phyloP scores from a whole-genome alignment of 2,329 filamentous ascomycete genomes.

The Tolypocladium pustulatum region DNA sequence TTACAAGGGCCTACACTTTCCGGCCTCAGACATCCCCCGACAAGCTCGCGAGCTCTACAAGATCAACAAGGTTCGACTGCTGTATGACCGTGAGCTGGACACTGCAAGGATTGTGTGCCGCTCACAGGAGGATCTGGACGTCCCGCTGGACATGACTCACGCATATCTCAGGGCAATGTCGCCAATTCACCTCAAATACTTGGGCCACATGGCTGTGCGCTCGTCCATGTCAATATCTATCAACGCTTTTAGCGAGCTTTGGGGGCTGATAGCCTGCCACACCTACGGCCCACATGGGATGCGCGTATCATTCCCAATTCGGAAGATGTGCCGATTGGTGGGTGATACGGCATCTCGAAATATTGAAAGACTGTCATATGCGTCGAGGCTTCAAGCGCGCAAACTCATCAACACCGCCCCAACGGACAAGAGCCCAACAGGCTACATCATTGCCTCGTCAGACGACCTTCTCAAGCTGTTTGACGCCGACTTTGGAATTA shows the following conservation, averaged over 20 bases:
- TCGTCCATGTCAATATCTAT: conserved; percentile 93
- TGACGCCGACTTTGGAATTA: conserved; percentile 74
- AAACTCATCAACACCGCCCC: conserved; percentile 83
- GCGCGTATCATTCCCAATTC: conserved; percentile 84
- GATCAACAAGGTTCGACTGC: conserved; percentile 76
- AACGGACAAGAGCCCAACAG: conserved; percentile 70
- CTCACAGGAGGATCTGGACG: conserved; percentile 60
- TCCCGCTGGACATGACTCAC: conserved; percentile 72
- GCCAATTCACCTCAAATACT: conserved; percentile 79
- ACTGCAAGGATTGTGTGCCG: conserved; percentile 77
- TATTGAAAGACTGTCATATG: conserved; percentile 79
- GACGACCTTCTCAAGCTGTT: conserved; percentile 78
- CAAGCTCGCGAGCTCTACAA: conserved; percentile 86
- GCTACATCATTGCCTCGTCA: conserved; percentile 83
- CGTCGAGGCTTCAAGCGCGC: conserved; percentile 71
- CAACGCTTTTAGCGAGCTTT: conserved; percentile 74
- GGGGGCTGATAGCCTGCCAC: conserved; percentile 83
- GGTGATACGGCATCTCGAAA: conserved; percentile 80
- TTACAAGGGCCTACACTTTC: conserved; percentile 81
- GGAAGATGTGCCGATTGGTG: conserved; percentile 83
- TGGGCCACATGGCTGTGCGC: conserved; percentile 82
- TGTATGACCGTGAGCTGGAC: conserved; percentile 75
- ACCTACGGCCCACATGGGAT: conserved; percentile 68
- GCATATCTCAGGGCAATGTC: conserved; percentile 83
- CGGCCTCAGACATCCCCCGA: conserved; percentile 75